These are phyloP conservation scores for Exophiala xenobiotica DNA, from an alignment of 2,329 filamentous ascomycete genomes.

Conservation along the genomic window DNA sequence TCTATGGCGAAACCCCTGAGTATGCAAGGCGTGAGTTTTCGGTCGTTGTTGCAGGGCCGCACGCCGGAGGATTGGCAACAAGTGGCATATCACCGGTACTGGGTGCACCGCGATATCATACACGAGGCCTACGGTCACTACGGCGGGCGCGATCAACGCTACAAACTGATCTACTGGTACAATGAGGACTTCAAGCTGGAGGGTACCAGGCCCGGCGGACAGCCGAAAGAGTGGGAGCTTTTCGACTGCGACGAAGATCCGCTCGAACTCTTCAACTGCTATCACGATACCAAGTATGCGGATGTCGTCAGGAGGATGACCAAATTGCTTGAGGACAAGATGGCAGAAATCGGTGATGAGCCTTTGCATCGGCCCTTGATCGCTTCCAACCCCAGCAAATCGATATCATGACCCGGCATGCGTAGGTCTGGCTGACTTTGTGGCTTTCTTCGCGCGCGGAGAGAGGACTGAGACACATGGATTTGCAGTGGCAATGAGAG, in stretches of 20 bases:
- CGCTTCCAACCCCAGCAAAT: no score
- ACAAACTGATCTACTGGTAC: constrained; percentile 60
- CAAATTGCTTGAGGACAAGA: constrained; percentile 48
- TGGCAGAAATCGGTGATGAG: constrained; percentile 54
- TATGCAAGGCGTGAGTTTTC: constrained; percentile 54
- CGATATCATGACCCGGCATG: no score
- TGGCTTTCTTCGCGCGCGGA: no score
- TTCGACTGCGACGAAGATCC: constrained; percentile 55
- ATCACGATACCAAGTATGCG: constrained; percentile 40
- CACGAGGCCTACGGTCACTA: constrained; percentile 55
- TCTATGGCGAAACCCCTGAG: no score
- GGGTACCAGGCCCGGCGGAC: constrained; percentile 40
- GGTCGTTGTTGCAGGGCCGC: constrained; percentile 37
- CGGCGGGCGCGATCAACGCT: constrained; percentile 51
- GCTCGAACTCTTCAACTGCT: constrained; percentile 51
- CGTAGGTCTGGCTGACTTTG: no score
- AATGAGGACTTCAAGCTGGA: constrained; percentile 50
- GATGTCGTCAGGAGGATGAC: constrained; percentile 45
- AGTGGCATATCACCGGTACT: constrained; percentile 56
- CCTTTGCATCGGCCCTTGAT: neutral
- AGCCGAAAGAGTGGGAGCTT: constrained; percentile 53
- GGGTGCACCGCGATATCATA: constrained; percentile 55
- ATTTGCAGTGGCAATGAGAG: no score
- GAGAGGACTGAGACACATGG: no score
- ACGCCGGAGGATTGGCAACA: constrained; percentile 51